Evolutionary conservation across 1,284 basidiomycete genomes (phyloP).

Genomic region (Leccinum fallax): DNA sequence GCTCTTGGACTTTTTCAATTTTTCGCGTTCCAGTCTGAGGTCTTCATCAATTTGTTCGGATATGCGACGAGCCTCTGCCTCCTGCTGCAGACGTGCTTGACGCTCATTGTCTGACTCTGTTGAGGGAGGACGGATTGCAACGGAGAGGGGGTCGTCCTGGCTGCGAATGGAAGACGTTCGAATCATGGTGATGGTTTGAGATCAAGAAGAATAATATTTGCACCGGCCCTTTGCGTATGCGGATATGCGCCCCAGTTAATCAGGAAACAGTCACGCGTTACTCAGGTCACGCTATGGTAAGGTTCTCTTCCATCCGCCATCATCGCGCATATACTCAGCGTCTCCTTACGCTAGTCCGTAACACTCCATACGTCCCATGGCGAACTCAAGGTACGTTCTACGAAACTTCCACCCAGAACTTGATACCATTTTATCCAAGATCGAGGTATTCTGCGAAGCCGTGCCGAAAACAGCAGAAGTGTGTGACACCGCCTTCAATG

Average conservation of each 20-base stretch:
- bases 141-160: conserved; percentile 74
- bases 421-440: conserved; percentile 47
- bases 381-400: conserved; percentile 81
- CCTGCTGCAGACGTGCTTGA: conserved; percentile 55
- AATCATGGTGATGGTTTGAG: conserved; percentile 47
- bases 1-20: conserved; percentile 59
- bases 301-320: conserved; percentile 30
- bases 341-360: conserved; percentile 68
- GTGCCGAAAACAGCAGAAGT: conserved; percentile 94
- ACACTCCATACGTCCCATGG: conserved; percentile 94
- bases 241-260: not conserved
- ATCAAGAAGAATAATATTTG: conserved; percentile 24
- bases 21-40: conserved; percentile 66
- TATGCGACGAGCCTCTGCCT: conserved; percentile 71
- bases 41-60: conserved; percentile 82
- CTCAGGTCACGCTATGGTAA: conserved; percentile 34
- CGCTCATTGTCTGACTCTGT: conserved; percentile 70
- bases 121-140: conserved; percentile 62
- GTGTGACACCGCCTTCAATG: conserved; percentile 22
- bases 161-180: conserved; percentile 68
- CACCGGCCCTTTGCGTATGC: not conserved
- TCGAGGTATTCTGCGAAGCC: conserved; percentile 96
- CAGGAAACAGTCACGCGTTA: conserved; percentile 27
- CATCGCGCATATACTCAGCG: conserved; percentile 19
- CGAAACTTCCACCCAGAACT: not conserved